Conservation (phyloP, 306 rosid genomes). For the Betula pendula region DNA sequence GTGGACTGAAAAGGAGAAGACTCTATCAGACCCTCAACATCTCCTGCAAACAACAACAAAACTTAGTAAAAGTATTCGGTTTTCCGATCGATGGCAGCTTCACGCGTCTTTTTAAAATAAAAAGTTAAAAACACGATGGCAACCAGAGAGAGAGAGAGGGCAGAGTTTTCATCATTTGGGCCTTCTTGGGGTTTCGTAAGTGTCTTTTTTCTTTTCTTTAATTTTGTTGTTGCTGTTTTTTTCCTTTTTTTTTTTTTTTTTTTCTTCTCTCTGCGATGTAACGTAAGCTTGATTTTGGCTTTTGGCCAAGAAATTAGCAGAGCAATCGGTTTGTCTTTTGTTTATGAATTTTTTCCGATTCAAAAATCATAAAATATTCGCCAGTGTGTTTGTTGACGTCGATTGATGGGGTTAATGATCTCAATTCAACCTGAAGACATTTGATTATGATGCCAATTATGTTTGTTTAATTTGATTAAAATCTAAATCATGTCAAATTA, state of each 20-base stretch:
- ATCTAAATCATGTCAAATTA: no score
- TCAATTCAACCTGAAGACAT: no score
- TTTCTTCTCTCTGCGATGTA: neutral
- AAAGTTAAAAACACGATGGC: neutral
- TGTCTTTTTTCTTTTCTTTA: neutral
- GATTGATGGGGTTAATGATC: no score
- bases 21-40: conserved; percentile 32
- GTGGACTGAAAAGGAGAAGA: conserved; percentile 55
- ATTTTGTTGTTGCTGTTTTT: neutral
- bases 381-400: no score
- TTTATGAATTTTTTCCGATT: no score
- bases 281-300: neutral
- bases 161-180: neutral
- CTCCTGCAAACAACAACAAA: conserved; percentile 12
- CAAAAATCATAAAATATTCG: no score
- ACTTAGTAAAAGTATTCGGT: neutral
- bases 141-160: no score
- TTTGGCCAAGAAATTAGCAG: no score
- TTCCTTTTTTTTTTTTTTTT: no score
- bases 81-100: neutral
- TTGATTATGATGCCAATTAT: no score
- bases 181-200: neutral
- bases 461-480: no score
- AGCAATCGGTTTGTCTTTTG: no score
- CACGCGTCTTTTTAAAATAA: neutral